Evolutionary conservation across 164 flowering plant genomes (phyloP).

Genomic region (Umbellularia californica): DNA sequence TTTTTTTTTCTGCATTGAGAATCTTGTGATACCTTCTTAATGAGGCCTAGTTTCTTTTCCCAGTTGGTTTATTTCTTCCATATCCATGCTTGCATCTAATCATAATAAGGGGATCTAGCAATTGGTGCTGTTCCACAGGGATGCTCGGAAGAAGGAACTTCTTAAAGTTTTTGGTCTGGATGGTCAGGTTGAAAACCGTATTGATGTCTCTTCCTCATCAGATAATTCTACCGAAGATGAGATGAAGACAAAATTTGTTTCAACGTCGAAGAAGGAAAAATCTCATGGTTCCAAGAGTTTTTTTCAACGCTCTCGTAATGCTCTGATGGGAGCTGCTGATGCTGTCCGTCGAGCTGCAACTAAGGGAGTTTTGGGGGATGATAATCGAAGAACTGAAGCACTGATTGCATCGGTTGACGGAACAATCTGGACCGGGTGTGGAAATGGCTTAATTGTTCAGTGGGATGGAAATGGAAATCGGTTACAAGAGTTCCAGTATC

Average conservation of each 20-base stretch:
- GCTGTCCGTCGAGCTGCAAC: constrained; percentile 92
- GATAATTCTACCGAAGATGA: constrained; percentile 72
- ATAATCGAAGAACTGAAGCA: constrained; percentile 76
- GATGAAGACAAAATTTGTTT: constrained; percentile 59
- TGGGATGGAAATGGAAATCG: constrained; percentile 96
- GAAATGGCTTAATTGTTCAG: constrained; percentile 78
- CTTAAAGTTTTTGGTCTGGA: constrained; percentile 78
- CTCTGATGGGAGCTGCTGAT: constrained; percentile 97
- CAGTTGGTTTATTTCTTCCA: constrained; percentile 4
- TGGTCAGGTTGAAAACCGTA: constrained; percentile 77
- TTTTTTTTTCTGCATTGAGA: background rate
- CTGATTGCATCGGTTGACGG: constrained; percentile 64
- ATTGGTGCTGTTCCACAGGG: constrained; percentile 43
- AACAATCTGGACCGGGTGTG: constrained; percentile 81
- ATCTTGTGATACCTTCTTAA: background rate
- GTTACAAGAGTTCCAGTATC: constrained; percentile 59
- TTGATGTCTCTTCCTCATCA: constrained; percentile 43
- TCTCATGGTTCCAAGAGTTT: constrained; percentile 47
- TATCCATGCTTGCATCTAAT: background rate
- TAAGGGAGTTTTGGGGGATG: constrained; percentile 68
- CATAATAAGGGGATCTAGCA: background rate
- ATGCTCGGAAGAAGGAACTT: constrained; percentile 91
- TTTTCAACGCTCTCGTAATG: constrained; percentile 90
- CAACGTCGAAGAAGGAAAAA: constrained; percentile 78
- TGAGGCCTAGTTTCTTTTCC: background rate